Evolutionary conservation across 1,284 basidiomycete species (phyloP).

Genomic region (Fomitopsis schrenkii): DNA sequence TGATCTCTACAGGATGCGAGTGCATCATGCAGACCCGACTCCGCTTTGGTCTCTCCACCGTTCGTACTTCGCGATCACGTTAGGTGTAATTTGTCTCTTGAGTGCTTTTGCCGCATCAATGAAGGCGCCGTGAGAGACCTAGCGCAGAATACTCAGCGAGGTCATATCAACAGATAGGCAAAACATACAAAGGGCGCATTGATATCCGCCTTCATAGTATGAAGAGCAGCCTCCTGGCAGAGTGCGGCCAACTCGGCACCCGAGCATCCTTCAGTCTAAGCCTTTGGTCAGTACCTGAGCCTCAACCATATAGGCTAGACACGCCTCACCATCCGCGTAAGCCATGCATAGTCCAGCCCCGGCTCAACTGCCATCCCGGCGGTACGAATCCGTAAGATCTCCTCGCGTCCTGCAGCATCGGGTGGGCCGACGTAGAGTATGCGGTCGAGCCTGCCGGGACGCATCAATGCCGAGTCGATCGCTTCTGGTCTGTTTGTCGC

Average conservation of each 20-base stretch:
- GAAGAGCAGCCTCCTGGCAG: slow-evolving; percentile 94
- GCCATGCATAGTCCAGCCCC: slow-evolving; percentile 60
- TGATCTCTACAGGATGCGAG: neutral
- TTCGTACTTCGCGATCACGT: slow-evolving; percentile 71
- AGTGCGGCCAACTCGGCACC: slow-evolving; percentile 92
- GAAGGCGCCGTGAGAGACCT: slow-evolving; percentile 80
- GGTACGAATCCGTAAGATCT: slow-evolving; percentile 82
- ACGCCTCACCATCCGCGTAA: slow-evolving; percentile 60
- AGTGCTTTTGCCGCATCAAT: slow-evolving; percentile 70
- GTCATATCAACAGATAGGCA: neutral
- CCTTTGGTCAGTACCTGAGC: neutral
- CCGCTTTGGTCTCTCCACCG: slow-evolving; percentile 51
- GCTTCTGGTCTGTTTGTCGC: slow-evolving; percentile 96
- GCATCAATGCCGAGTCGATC: slow-evolving; percentile 91
- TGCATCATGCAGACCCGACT: slow-evolving; percentile 14
- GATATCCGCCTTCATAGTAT: slow-evolving; percentile 87
- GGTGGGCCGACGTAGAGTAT: slow-evolving; percentile 95
- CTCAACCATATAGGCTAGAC: slow-evolving; percentile 1
- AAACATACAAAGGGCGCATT: slow-evolving; percentile 67
- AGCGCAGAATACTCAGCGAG: slow-evolving; percentile 6
- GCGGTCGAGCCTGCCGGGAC: slow-evolving; percentile 93
- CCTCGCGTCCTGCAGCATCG: slow-evolving; percentile 70
- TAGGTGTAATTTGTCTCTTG: slow-evolving; percentile 82
- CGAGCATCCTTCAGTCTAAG: slow-evolving; percentile 89
- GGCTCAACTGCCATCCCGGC: slow-evolving; percentile 78